These are phyloP conservation scores for Fraxinus baroniana DNA, from an alignment of 305 asterid species.

Conservation along the genomic window DNA sequence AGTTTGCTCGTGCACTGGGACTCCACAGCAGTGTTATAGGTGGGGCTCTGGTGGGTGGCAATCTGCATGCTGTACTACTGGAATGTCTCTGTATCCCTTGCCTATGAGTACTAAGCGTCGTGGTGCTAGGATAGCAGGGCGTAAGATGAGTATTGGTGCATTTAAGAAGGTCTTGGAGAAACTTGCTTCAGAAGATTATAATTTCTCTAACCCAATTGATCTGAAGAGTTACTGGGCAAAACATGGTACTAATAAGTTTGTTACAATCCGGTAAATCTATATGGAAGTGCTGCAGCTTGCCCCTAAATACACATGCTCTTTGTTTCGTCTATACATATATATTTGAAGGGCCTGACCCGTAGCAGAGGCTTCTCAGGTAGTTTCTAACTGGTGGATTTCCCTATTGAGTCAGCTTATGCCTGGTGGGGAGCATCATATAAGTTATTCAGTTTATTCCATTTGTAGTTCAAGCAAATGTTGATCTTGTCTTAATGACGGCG, in stretches of 20 bases:
- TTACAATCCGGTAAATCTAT: slow-evolving; percentile 62
- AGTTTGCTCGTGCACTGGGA: slow-evolving; percentile 84
- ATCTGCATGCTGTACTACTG: slow-evolving; percentile 90
- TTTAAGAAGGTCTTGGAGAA: slow-evolving; percentile 85
- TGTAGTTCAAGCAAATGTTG: slow-evolving; percentile 39
- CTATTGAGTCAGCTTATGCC: slow-evolving; percentile 28
- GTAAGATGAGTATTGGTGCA: slow-evolving; percentile 95
- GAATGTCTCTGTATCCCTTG: slow-evolving; percentile 68
- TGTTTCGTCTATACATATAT: slow-evolving; percentile 57
- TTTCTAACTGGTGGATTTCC: slow-evolving; percentile 44
- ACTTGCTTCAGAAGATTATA: slow-evolving; percentile 67
- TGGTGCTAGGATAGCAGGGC: slow-evolving; percentile 86
- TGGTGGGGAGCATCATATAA: slow-evolving; percentile 31
- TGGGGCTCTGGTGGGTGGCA: slow-evolving; percentile 99
- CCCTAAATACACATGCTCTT: slow-evolving; percentile 31
- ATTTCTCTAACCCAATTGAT: slow-evolving; percentile 75
- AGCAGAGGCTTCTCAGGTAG: slow-evolving; percentile 52
- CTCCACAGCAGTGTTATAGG: slow-evolving; percentile 81
- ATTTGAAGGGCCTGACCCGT: slow-evolving; percentile 35
- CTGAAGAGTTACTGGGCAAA: slow-evolving; percentile 87
- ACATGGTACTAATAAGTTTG: slow-evolving; percentile 94
- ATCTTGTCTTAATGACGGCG: slow-evolving; percentile 34
- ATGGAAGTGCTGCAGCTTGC: slow-evolving; percentile 35
- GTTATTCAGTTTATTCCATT: slow-evolving; percentile 32
- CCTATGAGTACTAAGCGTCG: slow-evolving; percentile 86